Evolutionary conservation across 495 filamentous ascomycete genomes (phyloP), one percentile per base, ranked within the genome.

Genomic region (Penicillium canescens): DNA sequence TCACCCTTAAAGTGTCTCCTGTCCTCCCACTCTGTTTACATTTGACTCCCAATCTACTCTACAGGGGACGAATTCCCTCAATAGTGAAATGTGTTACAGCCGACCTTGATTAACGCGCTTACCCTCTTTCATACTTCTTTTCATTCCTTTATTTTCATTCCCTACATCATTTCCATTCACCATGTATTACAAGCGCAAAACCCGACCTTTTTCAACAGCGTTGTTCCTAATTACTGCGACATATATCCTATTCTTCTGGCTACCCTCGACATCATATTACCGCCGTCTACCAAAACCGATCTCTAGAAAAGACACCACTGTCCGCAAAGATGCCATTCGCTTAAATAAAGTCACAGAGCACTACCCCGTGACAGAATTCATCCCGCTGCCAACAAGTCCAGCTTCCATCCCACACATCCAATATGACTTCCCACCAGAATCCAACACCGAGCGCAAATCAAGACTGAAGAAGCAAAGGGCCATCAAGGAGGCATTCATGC

Each of bases 401-500:
- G 63, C 61, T 14, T 57, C 65, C 4, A 75, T 85, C 18, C 78
- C 81, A 8, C 64, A 65, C 28, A 74, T 85, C 44, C 82, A 85
- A 54, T 61, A 76, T 68, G 63, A 74, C 9, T 86, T 86, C 45
- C 70, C 66, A 1, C 42, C 56, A 8, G 82, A 86, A 59, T 67
- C 66, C 8, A 59, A 54, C 49, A 41, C 54, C 42, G 61, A 62
- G 35, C 66, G 71, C 55, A 56, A 67, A 52, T 56, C 55, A 50
- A 51, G 84, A 60, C 48, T 74, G 56, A 62, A 74, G 55, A 73
- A 79, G 48, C 68, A 77, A 54, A 68, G 70, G 1, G 83, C 77
- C n/a, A 86, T 96, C 2, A 86, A 82, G 58, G 65, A 83, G 36
- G 81, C 82, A 0, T 94, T 96, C 57, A 47, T 77, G 26, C 84